A percentile compares a stretch with the other conserved stretches of the same genome.
phyloP scores from a whole-genome alignment of 371 early-diverging fungal genomes.

The Mortierella sp. region DNA sequence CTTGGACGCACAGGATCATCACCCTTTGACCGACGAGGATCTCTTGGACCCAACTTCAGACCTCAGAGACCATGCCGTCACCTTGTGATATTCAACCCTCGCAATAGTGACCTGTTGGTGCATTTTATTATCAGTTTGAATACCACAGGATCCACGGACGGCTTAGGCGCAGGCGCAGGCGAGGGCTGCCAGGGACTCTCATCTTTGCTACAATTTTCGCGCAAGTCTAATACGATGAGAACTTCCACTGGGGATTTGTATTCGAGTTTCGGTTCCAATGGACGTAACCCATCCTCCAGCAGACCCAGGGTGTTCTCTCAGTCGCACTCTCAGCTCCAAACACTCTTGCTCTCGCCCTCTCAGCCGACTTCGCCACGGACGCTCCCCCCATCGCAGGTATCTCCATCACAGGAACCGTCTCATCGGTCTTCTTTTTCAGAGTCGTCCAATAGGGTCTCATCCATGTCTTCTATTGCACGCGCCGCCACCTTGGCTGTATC shows the following conservation, averaged over 20 bases:
- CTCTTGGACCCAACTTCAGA: constrained; percentile 3
- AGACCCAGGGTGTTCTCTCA: constrained; percentile 18
- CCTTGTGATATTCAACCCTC: constrained; percentile 57
- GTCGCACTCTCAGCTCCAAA: constrained; percentile 42
- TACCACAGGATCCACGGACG: background rate
- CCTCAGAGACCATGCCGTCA: constrained; percentile 38
- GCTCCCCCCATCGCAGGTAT: background rate
- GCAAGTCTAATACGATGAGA: background rate
- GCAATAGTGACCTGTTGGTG: constrained; percentile 50
- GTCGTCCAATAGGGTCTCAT: constrained; percentile 34
- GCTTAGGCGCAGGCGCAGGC: background rate
- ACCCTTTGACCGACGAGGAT: constrained; percentile 14
- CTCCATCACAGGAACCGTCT: constrained; percentile 18
- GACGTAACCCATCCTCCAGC: background rate
- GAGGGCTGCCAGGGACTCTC: background rate
- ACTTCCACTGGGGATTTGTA: constrained; percentile 26
- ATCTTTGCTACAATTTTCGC: background rate
- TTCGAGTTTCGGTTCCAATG: constrained; percentile 6
- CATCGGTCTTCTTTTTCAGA: constrained; percentile 32
- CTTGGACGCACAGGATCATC: background rate
- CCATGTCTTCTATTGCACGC: constrained; percentile 50
- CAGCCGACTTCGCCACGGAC: constrained; percentile 15
- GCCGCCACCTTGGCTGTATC: constrained; percentile 42
- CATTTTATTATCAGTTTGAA: constrained; percentile 54
- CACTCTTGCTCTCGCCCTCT: constrained; percentile 25